These are phyloP conservation scores for Sedum album DNA, from an alignment of 164 flowering plant species.

Conservation along the genomic window DNA sequence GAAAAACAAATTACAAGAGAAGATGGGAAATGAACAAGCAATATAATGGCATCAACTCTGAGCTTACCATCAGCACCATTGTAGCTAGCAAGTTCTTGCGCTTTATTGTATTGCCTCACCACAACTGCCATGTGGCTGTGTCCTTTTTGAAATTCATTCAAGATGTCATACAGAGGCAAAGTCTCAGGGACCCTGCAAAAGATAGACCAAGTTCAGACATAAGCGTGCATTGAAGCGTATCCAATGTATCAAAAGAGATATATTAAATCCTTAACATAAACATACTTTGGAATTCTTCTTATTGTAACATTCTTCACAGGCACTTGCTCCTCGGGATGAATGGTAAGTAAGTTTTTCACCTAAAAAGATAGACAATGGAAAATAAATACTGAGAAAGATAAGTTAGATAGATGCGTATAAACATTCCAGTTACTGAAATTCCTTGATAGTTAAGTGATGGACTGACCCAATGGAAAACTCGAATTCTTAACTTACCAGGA, in stretches of 20 bases:
- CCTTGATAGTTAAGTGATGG: background rate
- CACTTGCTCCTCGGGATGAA: conserved; percentile 75
- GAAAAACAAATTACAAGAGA: background rate
- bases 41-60: background rate
- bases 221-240: background rate
- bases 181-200: conserved; percentile 63
- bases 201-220: background rate
- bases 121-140: conserved; percentile 99
- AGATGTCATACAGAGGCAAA: conserved; percentile 84
- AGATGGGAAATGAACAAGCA: background rate
- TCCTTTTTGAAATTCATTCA: conserved; percentile 99
- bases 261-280: background rate
- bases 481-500: conserved; percentile 44
- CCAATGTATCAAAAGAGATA: background rate
- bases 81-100: conserved; percentile 19
- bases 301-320: conserved; percentile 85
- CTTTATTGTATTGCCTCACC: conserved; percentile 34
- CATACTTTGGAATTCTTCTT: conserved; percentile 86
- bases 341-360: conserved; percentile 82
- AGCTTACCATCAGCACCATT: conserved; percentile 35
- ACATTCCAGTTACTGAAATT: too few relatives aligned
- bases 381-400: too few relatives aligned
- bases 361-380: conserved; percentile 13
- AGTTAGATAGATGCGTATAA: too few relatives aligned
- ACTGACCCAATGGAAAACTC: background rate